These are phyloP conservation scores for cucumber (Cucumis sativus) DNA, from an alignment of 306 rosid genomes.

Conservation along the genomic window DNA sequence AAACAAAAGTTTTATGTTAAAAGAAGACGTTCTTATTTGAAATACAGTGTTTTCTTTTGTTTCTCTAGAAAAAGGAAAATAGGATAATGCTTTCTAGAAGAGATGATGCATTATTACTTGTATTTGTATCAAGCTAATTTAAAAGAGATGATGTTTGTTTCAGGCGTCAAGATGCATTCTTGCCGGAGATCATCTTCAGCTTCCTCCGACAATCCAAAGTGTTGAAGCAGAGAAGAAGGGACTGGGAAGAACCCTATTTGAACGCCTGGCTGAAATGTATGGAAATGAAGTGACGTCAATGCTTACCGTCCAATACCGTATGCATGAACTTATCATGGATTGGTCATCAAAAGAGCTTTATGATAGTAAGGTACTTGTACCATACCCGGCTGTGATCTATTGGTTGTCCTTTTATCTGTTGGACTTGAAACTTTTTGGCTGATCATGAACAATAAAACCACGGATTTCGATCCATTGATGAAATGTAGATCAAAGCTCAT, in stretches of 20 bases:
- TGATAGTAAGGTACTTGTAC: slow-evolving; percentile 64
- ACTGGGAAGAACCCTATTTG: slow-evolving; percentile 86
- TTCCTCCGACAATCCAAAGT: slow-evolving; percentile 98
- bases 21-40: background rate
- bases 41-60: background rate
- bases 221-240: slow-evolving; percentile 99
- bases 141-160: slow-evolving; percentile 34
- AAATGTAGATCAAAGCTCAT: slow-evolving; percentile 74
- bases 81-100: background rate
- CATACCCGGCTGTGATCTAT: slow-evolving; percentile 16
- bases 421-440: background rate
- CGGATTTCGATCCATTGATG: background rate
- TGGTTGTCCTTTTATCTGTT: background rate
- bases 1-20: no score
- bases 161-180: slow-evolving; percentile 98
- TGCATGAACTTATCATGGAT: slow-evolving; percentile 89
- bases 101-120: background rate
- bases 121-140: slow-evolving; percentile 5
- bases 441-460: background rate
- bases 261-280: slow-evolving; percentile 77
- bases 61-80: background rate
- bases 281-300: slow-evolving; percentile 70
- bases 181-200: slow-evolving; percentile 98
- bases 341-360: slow-evolving; percentile 98
- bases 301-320: slow-evolving; percentile 96